Evolutionary conservation across 2,329 filamentous ascomycete genomes (phyloP).

Genomic region (Daldinia sp.): DNA sequence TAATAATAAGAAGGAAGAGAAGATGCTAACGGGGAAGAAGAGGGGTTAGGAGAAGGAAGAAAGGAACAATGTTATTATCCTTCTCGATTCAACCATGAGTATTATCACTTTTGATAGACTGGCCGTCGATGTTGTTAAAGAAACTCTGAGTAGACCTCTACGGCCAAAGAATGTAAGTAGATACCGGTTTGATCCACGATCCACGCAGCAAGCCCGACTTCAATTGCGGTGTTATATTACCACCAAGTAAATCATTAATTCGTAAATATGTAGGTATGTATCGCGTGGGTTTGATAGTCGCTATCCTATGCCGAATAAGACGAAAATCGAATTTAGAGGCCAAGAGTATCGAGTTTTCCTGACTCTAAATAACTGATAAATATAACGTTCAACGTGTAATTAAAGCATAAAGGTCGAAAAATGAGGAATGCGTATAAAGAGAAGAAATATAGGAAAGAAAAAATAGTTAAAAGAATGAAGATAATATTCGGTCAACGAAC

Average conservation of each 20-base stretch:
- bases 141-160: conserved; percentile 5
- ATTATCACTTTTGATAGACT: conserved; percentile 16
- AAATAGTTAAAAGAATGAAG: conserved; percentile 21
- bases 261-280: not conserved
- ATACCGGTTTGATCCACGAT: conserved; percentile 19
- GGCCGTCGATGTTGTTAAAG: conserved; percentile 3
- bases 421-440: conserved; percentile 1
- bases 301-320: not conserved
- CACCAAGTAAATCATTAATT: not conserved
- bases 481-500: conserved; percentile 27
- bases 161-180: not conserved
- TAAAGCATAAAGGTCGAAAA: conserved; percentile 13
- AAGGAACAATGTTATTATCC: conserved; percentile 14
- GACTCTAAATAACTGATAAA: conserved; percentile 40
- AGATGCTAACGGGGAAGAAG: conserved; percentile 4
- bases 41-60: conserved; percentile 30
- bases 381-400: conserved; percentile 35
- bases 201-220: conserved; percentile 11
- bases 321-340: not conserved
- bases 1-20: conserved; percentile 14
- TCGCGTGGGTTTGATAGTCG: not conserved
- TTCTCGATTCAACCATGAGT: conserved; percentile 40
- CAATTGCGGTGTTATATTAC: not conserved
- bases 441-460: conserved; percentile 20
- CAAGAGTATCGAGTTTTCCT: conserved; percentile 4